Evolutionary conservation across 441 rosid genomes (phyloP), one percentile per base, ranked within the genome.

Genomic region (Erodium moschatum): DNA sequence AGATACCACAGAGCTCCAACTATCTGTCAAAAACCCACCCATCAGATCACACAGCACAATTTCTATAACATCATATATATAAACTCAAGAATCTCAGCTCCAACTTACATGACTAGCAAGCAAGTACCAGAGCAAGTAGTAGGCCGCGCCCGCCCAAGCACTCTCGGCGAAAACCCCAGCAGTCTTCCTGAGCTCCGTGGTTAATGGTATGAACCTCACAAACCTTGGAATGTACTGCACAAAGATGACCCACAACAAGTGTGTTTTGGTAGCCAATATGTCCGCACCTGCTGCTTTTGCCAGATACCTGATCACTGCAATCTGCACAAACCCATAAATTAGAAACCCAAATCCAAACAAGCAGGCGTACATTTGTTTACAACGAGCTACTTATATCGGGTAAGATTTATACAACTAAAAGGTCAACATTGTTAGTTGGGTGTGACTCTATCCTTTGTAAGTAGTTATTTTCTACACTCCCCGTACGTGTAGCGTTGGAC

Each of bases 121-220:
- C 84, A 93, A 64, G 82, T 91, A 93, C 96, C 98, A 93, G 6
- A 93, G 92, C 50, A 93, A 84, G 73, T 93, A 93, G 79, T 93
- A 89, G 6, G 93, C 93, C 16, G 95, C 97, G 69, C 96, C 96
- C 54, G 85, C 85, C 89, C 86, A 85, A 24, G 96, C 96, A 40
- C 96, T 86, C 48, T 94, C 97, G 48, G 96, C 97, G 42, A 94
- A 89, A 64, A 79, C 96, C 56, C 97, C 98, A 0, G 96, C 92
- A 4, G 89, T 77, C 83, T 89, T 93, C 73, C 89, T 91, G 65
- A 94, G 76, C 66, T 91, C 96, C 33, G 96, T 89, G 63, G 81
- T 86, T 72, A 91, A 77, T 15, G 96, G 97, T 33, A 89, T 68
- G 78, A 91, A 81, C 40, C 96, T 88, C 12, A 73, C 69, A 71